A percentile compares a stretch with the other conserved stretches of the same genome.
Conservation (phyloP, 768 basidiomycete species). For the Collybia sp. region DNA sequence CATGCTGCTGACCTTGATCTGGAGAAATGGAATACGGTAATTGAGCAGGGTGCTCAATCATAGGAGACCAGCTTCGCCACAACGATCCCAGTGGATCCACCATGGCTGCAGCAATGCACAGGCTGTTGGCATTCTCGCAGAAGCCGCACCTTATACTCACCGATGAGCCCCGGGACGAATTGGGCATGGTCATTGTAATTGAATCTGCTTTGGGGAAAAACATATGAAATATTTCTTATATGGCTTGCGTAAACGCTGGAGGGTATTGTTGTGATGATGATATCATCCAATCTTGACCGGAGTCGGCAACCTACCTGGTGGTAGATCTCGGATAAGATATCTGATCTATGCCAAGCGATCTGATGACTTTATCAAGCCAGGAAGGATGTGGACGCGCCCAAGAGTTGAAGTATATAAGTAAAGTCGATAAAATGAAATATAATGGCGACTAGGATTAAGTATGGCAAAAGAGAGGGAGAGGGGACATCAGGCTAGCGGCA, state of each 20-base stretch:
- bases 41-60: conserved; percentile 15
- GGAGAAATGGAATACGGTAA: conserved; percentile 34
- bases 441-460: not conserved
- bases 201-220: too few relatives aligned
- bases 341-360: conserved; percentile 12
- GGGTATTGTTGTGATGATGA: too few relatives aligned
- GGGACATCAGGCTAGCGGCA: conserved; percentile 2
- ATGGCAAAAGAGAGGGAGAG: not conserved
- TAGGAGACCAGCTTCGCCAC: not conserved
- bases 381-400: not conserved
- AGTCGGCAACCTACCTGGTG: conserved; percentile 16
- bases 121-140: too few relatives aligned
- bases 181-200: too few relatives aligned
- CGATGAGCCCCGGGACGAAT: too few relatives aligned
- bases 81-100: too few relatives aligned
- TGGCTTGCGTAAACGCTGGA: too few relatives aligned
- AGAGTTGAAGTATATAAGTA: not conserved
- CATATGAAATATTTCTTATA: too few relatives aligned
- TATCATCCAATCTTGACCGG: conserved; percentile 10
- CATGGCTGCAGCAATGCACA: too few relatives aligned
- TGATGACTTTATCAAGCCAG: conserved; percentile 6
- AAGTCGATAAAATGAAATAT: too few relatives aligned
- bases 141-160: too few relatives aligned
- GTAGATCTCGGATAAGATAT: conserved; percentile 27
- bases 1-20: conserved; percentile 45